Evolutionary conservation across 371 early-diverging fungal species (phyloP).

Genomic region (Gilbertella persicaria): DNA sequence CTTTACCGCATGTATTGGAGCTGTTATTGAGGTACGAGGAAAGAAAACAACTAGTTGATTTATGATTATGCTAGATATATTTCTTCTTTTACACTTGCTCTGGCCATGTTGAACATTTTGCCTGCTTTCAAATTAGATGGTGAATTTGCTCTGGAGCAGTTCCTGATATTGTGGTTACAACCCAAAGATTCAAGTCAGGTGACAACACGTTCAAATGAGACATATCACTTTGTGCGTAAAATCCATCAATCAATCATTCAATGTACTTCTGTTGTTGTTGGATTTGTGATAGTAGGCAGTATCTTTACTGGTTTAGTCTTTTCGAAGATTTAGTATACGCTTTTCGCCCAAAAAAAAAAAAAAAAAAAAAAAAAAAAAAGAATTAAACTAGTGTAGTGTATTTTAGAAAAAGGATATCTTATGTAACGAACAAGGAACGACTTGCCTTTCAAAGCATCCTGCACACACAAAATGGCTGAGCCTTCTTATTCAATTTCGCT

Average conservation of each 20-base stretch:
- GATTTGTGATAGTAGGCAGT: slow-evolving; percentile 49
- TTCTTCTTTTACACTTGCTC: slow-evolving; percentile 75
- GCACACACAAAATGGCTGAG: no score
- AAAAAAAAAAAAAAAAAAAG: no score
- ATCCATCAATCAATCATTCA: slow-evolving; percentile 29
- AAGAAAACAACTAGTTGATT: not conserved
- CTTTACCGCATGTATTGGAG: slow-evolving; percentile 61
- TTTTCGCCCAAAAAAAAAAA: no score
- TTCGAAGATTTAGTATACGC: no score
- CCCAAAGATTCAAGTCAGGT: slow-evolving; percentile 13
- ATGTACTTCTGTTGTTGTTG: slow-evolving; percentile 35
- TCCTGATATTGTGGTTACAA: slow-evolving; percentile 31
- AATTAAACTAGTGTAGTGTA: no score
- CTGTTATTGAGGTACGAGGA: slow-evolving; percentile 51
- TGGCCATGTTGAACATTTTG: slow-evolving; percentile 76
- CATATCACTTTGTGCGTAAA: slow-evolving; percentile 20
- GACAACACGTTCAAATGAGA: slow-evolving; percentile 22
- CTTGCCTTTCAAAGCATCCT: no score
- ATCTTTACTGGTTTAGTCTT: slow-evolving; percentile 34
- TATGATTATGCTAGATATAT: slow-evolving; percentile 56
- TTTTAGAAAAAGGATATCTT: no score
- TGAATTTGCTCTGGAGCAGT: slow-evolving; percentile 60
- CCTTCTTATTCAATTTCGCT: no score
- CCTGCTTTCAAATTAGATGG: slow-evolving; percentile 82
- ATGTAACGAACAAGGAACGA: no score